Conservation (phyloP, 2,329 filamentous ascomycete genomes). For the Fusarium dlaminii region DNA sequence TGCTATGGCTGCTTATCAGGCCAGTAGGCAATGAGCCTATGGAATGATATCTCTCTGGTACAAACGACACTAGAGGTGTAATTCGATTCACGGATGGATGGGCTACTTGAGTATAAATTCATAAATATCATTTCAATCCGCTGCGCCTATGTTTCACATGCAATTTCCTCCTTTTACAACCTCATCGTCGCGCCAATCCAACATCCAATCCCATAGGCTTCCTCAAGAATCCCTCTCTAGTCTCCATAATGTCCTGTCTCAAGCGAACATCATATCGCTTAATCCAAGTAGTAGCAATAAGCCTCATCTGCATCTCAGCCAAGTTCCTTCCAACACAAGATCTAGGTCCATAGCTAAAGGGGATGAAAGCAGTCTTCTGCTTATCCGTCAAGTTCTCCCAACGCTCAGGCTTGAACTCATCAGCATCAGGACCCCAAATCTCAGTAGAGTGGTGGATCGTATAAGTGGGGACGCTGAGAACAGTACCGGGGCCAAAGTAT, state of each 20-base stretch:
- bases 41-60: not conserved
- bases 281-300: slow-evolving; percentile 76
- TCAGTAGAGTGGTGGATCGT: slow-evolving; percentile 79
- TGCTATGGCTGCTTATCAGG: not conserved
- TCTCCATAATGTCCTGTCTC: slow-evolving; percentile 73
- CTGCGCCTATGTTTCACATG: not conserved
- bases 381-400: slow-evolving; percentile 71
- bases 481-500: slow-evolving; percentile 78
- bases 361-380: slow-evolving; percentile 79
- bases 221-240: slow-evolving; percentile 81
- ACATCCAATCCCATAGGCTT: slow-evolving; percentile 75
- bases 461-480: slow-evolving; percentile 83
- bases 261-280: slow-evolving; percentile 60
- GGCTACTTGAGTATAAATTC: not conserved
- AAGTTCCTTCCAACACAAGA: slow-evolving; percentile 82
- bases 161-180: accelerated
- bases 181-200: slow-evolving; percentile 24
- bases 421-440: slow-evolving; percentile 78
- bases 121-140: not conserved
- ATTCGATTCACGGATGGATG: accelerated
- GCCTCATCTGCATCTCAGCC: slow-evolving; percentile 87
- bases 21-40: not conserved
- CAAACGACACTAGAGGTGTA: too few species aligned
- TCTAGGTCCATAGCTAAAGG: slow-evolving; percentile 76
- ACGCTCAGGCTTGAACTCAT: slow-evolving; percentile 79